Evolutionary conservation across 768 basidiomycete species (phyloP).

Genomic region (Boletus pseudopeckii): DNA sequence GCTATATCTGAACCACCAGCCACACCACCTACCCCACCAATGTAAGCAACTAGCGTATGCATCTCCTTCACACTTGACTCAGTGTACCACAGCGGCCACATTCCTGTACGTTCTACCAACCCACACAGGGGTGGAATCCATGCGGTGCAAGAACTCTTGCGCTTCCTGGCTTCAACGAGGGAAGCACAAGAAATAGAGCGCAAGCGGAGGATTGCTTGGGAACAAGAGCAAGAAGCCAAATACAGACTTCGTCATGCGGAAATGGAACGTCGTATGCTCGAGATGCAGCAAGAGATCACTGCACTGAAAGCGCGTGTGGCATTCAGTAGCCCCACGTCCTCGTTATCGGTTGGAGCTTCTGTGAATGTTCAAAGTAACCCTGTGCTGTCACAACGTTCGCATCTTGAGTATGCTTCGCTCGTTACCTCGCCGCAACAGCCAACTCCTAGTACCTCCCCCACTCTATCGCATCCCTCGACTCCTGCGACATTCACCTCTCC

Average conservation of each 20-base stretch:
- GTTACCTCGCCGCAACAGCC: conserved; percentile 22
- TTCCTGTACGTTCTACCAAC: conserved; percentile 20
- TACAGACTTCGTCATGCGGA: conserved; percentile 52
- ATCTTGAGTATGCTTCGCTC: conserved; percentile 3
- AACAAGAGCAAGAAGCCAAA: conserved; percentile 65
- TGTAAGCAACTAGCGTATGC: conserved; percentile 30
- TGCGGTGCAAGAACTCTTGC: conserved; percentile 58
- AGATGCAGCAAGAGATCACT: conserved; percentile 53
- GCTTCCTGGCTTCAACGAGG: conserved; percentile 53
- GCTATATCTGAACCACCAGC: conserved; percentile 46
- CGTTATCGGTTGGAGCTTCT: conserved; percentile 1
- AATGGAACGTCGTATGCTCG: conserved; percentile 52
- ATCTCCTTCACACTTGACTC: neutral
- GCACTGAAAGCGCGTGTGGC: conserved; percentile 42
- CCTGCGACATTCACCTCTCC: conserved; percentile 23
- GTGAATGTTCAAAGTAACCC: neutral
- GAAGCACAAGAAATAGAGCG: conserved; percentile 61
- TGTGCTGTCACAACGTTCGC: conserved; percentile 5
- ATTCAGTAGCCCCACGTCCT: conserved; percentile 15
- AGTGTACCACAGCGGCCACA: conserved; percentile 6
- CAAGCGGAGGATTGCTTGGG: conserved; percentile 61
- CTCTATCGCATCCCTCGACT: conserved; percentile 27
- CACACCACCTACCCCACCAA: conserved; percentile 32
- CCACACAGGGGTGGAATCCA: conserved; percentile 37
- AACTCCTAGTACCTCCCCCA: conserved; percentile 30